Conservation (phyloP, 164 flowering plant genomes). For the Paratinospora sagittata region DNA sequence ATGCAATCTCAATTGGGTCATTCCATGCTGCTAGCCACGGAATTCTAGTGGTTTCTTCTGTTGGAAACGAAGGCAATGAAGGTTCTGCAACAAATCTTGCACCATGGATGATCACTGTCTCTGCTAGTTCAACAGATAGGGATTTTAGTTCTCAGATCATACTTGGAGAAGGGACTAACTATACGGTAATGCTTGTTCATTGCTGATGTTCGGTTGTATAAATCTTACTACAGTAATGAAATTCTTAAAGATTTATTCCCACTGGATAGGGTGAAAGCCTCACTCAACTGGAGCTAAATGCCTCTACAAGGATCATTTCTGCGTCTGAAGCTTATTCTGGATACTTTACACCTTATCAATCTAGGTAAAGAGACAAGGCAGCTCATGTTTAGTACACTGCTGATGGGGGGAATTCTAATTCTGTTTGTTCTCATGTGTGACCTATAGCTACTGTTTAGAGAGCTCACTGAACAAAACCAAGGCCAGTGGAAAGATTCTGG, state of each 20-base stretch:
- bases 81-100: constrained; percentile 76
- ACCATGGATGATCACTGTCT: constrained; percentile 81
- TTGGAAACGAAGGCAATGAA: constrained; percentile 54
- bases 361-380: constrained; percentile 63
- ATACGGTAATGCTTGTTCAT: constrained; percentile 30
- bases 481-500: constrained; percentile 56
- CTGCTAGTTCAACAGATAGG: constrained; percentile 74
- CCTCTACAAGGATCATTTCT: constrained; percentile 44
- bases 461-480: constrained; percentile 61
- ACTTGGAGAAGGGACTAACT: constrained; percentile 41
- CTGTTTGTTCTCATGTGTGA: constrained; percentile 13
- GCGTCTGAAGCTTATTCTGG: constrained; percentile 64
- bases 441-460: constrained; percentile 60
- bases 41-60: constrained; percentile 62
- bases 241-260: background rate
- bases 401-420: constrained; percentile 4
- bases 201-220: background rate
- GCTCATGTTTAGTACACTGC: constrained; percentile 13
- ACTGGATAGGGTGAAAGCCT: constrained; percentile 66
- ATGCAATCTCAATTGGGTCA: constrained; percentile 76
- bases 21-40: constrained; percentile 73
- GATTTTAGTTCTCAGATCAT: constrained; percentile 57
- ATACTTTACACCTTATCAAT: constrained; percentile 76
- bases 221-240: background rate
- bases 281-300: constrained; percentile 33